phyloP scores from a whole-genome alignment of 1,284 basidiomycete genomes.

The Ceraceosorus guamensis region DNA sequence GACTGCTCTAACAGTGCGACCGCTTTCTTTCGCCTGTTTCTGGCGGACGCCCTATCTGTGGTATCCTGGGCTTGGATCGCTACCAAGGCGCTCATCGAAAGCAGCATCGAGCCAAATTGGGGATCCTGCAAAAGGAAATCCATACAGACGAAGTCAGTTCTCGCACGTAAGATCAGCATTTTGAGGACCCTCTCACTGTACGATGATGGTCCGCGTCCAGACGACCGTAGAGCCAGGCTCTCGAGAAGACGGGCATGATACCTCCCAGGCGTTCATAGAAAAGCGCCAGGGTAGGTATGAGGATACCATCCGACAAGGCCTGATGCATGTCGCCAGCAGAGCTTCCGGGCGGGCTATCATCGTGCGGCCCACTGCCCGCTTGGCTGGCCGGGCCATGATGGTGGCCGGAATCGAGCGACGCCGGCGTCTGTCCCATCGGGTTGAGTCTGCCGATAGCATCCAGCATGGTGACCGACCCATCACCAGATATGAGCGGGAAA shows the following conservation, averaged over 20 bases:
- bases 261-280: conserved; percentile 43
- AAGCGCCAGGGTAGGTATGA: conserved; percentile 37
- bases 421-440: conserved; percentile 15
- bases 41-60: conserved; percentile 12
- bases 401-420: conserved; percentile 9
- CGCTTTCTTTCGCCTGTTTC: conserved; percentile 4
- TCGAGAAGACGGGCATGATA: conserved; percentile 45
- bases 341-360: background rate
- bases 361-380: conserved; percentile 8
- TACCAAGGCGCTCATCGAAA: conserved; percentile 37
- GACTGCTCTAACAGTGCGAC: conserved; percentile 19
- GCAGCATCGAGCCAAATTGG: conserved; percentile 39
- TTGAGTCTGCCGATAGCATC: conserved; percentile 20
- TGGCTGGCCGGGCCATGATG: conserved; percentile 15
- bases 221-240: conserved; percentile 32
- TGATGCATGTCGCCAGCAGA: conserved; percentile 16
- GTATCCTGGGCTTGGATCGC: conserved; percentile 30
- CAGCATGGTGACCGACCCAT: conserved; percentile 17
- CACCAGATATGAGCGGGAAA: conserved; percentile 5
- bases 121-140: conserved; percentile 10
- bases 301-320: conserved; percentile 30
- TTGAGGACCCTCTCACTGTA: background rate
- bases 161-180: no score
- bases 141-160: no score
- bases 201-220: conserved; percentile 37